Evolutionary conservation across 2,329 filamentous ascomycete genomes (phyloP).

Genomic region (Colletotrichum tamarilloi): DNA sequence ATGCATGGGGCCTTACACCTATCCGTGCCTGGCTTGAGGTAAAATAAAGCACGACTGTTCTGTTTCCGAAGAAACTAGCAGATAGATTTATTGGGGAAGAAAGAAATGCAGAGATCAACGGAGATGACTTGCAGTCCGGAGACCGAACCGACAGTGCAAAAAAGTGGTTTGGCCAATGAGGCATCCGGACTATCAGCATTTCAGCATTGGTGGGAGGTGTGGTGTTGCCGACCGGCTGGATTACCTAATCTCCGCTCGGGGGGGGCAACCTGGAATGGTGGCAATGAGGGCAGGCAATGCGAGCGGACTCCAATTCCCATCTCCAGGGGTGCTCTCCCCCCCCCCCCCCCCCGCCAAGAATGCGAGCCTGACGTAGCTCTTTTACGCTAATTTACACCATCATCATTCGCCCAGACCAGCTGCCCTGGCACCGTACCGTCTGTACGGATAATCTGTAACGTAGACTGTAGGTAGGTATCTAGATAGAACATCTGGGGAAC

Average conservation of each 20-base stretch:
- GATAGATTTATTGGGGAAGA: neutral
- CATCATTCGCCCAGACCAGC: constrained; percentile 17
- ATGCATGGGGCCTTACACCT: neutral
- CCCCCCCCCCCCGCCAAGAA: constrained; percentile 1
- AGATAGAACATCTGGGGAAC: neutral
- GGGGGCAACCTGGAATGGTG: neutral
- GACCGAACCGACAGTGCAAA: neutral
- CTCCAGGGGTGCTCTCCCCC: neutral
- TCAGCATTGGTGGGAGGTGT: neutral
- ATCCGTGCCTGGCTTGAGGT: neutral
- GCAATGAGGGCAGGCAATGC: neutral
- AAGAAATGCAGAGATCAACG: neutral
- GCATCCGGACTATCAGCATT: neutral
- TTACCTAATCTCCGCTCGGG: constrained; percentile 5
- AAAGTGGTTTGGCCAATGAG: neutral
- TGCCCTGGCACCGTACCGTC: neutral
- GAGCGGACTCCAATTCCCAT: neutral
- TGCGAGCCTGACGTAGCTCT: constrained; percentile 27
- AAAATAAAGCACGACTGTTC: neutral
- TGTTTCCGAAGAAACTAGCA: no score
- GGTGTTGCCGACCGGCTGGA: neutral
- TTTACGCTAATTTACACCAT: constrained; percentile 16
- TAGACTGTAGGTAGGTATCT: no score
- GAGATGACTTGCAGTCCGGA: neutral
- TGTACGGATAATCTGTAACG: no score